Evolutionary conservation across 495 filamentous ascomycete genomes (phyloP), one percentile per base, ranked within the genome.

Genomic region (Trichoderma erinaceum): DNA sequence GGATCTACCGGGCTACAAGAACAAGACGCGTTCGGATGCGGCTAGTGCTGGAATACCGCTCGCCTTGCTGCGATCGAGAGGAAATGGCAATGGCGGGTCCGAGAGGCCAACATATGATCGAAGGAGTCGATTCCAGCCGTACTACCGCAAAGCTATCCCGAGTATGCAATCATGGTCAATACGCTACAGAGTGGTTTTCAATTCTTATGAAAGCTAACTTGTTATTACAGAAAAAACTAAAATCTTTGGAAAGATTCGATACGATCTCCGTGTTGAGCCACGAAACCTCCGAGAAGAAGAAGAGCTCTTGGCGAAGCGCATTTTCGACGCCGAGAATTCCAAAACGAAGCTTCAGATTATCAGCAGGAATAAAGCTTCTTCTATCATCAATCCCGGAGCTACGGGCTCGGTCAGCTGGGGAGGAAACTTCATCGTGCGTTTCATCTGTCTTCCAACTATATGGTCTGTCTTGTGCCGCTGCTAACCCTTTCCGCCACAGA

Each of bases 211-310:
- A n/a, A 41, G 23, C 48, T 67, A 64, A 67, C 7, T 7, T 43
- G 13, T 64, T 65, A 35, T 15, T 3, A 18, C 71, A 93, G 91
- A 97, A 80, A 89, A 93, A 75, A 97, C 93, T 3, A 84, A 85
- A 4, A 79, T 97, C 23, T 83, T 85, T 12, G 93, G 90, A 29
- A 86, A 82, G 35, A 85, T 94, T 35, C 84, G 82, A 64, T 90
- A 92, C 56, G 92, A 96, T 74, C 84, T 93, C 44, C 88, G 88
- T 68, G 91, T 90, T 74, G 83, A 88, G 25, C 90, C 92, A 0
- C 86, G 90, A 4, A 83, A 87, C 63, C 96, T 93, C 64, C 84
- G 83, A 35, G 91, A 95, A 73, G 89, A 90, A 66, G 80, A 85
- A 63, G 75, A 78, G 10, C 83, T 92, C 65, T 80, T 92, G 35